These are phyloP conservation scores for Saraca asoca DNA, from an alignment of 331 rosid genomes.

Conservation along the genomic window DNA sequence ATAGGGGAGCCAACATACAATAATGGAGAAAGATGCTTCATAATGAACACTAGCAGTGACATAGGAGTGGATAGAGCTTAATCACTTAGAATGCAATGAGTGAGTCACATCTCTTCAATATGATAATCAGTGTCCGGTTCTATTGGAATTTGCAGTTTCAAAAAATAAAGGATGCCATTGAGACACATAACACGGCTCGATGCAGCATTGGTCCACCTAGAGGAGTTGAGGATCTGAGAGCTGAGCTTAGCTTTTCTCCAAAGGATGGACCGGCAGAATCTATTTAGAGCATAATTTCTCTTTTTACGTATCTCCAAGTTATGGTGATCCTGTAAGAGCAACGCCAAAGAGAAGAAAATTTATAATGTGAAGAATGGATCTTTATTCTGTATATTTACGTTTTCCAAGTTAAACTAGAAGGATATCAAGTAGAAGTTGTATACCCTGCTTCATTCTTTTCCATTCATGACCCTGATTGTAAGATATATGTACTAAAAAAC, in stretches of 20 bases:
- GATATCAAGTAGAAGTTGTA: neutral
- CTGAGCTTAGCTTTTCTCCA: conserved; percentile 48
- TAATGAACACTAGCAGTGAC: neutral
- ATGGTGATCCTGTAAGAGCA: conserved; percentile 27
- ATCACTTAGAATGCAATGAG: neutral
- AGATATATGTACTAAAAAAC: neutral
- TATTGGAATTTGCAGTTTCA: conserved; percentile 66
- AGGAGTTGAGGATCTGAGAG: conserved; percentile 61
- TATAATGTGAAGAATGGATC: conserved; percentile 31
- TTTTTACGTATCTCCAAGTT: conserved; percentile 20
- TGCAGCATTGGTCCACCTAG: conserved; percentile 86
- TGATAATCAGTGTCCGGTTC: conserved; percentile 22
- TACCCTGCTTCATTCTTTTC: neutral
- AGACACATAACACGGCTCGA: conserved; percentile 74
- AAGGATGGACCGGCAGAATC: conserved; percentile 56
- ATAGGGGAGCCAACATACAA: conserved; percentile 19
- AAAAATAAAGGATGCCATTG: conserved; percentile 79
- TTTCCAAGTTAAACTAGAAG: no score
- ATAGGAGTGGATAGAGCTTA: conserved; percentile 1
- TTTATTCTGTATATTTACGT: conserved; percentile 52
- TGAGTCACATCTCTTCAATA: conserved; percentile 6
- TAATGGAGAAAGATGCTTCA: conserved; percentile 13
- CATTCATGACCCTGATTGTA: neutral
- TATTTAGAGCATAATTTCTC: conserved; percentile 35
- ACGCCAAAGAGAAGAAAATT: conserved; percentile 26